Evolutionary conservation across 306 rosid genomes (phyloP).

Genomic region (barrel medic (Medicago truncatula)): MtrunA17r5.0-ANR NC_053047.1:28118501-28119000

Average conservation of each 20-base stretch:
- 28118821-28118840: no score
- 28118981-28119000: no score
- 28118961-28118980: no score
- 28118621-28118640: constrained; percentile 15
- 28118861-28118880: no score
- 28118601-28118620: constrained; percentile 47
- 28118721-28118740: constrained; percentile 52
- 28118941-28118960: no score
- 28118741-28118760: neutral
- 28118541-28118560: neutral
- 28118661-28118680: neutral
- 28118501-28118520: constrained; percentile 21
- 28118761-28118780: constrained; percentile 32
- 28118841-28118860: no score
- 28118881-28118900: no score
- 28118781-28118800: constrained; percentile 48
- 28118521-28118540: neutral
- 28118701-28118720: constrained; percentile 38
- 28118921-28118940: no score
- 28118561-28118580: constrained; percentile 49
- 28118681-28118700: neutral
- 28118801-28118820: constrained; percentile 52
- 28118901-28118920: no score
- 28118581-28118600: neutral
- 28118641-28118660: neutral